These are phyloP conservation scores for Botrytis squamosa DNA, from an alignment of 2,329 filamentous ascomycete species.

Conservation along the genomic window DNA sequence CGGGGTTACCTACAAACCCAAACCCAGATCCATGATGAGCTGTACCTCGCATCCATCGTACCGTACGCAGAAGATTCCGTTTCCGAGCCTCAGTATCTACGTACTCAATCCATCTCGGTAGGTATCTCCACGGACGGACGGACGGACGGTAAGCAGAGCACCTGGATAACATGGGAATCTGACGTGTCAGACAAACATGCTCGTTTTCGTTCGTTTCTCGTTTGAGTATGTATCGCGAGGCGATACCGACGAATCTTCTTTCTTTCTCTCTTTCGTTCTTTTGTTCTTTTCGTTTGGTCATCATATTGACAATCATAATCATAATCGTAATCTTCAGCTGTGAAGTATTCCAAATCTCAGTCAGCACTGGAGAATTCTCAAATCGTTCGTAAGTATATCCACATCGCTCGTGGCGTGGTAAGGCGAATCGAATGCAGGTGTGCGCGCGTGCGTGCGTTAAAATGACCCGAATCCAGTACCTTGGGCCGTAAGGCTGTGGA, in stretches of 20 bases:
- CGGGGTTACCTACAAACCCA: not conserved
- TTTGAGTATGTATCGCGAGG: not conserved
- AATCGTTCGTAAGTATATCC: not conserved
- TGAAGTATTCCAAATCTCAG: not conserved
- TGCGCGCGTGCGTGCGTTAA: not conserved
- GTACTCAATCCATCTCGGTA: not conserved
- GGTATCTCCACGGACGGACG: not conserved
- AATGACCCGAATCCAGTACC: not conserved
- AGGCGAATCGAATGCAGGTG: not conserved
- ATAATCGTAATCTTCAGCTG: too few relatives aligned
- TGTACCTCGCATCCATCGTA: not conserved
- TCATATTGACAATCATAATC: not conserved
- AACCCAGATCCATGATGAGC: not conserved
- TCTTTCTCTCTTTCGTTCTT: not conserved
- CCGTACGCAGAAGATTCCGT: not conserved
- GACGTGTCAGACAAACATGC: not conserved
- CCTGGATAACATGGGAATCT: not conserved
- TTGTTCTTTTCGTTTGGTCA: too few relatives aligned
- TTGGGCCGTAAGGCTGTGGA: slow-evolving; percentile 2
- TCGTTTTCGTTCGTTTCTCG: not conserved
- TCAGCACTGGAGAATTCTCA: not conserved
- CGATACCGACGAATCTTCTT: not conserved
- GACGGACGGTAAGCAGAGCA: too few relatives aligned
- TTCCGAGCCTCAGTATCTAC: not conserved
- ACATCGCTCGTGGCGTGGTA: not conserved